Conservation (phyloP, 768 basidiomycete genomes). For the Lactifluus volemus region DNA sequence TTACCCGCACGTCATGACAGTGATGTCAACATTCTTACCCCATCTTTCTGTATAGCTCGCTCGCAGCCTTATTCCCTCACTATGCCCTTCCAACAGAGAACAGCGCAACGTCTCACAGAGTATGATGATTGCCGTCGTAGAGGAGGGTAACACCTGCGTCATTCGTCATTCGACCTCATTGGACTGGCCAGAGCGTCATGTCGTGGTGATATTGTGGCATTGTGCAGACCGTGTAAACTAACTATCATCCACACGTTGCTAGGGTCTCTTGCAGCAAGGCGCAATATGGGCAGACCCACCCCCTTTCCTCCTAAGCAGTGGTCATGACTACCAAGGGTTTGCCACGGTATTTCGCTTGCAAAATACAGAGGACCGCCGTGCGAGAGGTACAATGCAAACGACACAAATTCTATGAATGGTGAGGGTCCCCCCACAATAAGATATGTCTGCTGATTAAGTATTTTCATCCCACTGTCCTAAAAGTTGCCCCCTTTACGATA, state of each 20-base stretch:
- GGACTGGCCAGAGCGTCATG: neutral
- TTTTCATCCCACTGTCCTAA: too few relatives aligned
- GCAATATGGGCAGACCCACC: neutral
- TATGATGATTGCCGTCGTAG: too few relatives aligned
- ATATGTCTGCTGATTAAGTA: neutral
- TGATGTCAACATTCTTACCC: neutral
- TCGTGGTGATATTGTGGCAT: neutral
- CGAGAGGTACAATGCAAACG: neutral
- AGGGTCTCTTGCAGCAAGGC: neutral
- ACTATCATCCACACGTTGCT: neutral
- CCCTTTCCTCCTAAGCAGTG: neutral
- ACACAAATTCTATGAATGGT: neutral
- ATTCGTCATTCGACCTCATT: neutral
- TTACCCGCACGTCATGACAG: neutral
- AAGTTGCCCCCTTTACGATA: neutral
- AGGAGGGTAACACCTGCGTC: neutral
- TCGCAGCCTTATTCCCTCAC: too few relatives aligned
- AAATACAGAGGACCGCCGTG: neutral
- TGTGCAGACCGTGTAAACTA: neutral
- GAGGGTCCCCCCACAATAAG: neutral
- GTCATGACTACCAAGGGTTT: neutral
- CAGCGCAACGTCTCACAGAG: neutral
- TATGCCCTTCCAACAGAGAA: neutral
- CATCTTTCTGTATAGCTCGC: neutral
- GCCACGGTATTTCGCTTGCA: neutral